Base-by-base conservation (phyloP, 2,329 filamentous ascomycete species). In the Massarina eburnea region DNA sequence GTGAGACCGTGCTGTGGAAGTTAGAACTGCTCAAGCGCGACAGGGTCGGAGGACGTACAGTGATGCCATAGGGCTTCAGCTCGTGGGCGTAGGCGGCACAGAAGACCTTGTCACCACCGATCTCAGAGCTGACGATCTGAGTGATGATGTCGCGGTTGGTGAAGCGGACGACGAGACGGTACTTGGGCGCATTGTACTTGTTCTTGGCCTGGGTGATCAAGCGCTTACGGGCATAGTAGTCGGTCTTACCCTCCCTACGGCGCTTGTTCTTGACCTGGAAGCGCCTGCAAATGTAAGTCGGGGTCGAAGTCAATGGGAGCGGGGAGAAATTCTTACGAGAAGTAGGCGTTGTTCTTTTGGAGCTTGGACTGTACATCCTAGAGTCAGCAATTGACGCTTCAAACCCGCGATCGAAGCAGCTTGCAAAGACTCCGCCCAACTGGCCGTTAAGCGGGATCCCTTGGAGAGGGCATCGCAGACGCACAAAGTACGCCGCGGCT, bases 351-450 rank as follows among this genome's bases (percentile, higher is more conserved):
- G 84, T 87, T 96, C 88, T 97, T 97, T 76, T 94, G 83, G 76
- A 86, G 78, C 85, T 97, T 97, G 83, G 89, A 84, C 91, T 96
- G 73, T 65, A 42, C 39, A 64, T 76, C 76, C 80, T 81, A 85
- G 89, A 96, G 90, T 96, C 91, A 96, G 92, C 92, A 96, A 96
- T 96, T 96, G 85, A 84, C 91, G 91, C 91, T 96, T 96, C 91
- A 96, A 91, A 68, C 74, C 75, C 60, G 58, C 59, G 64, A 77
- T 76, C 91, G 92, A 96, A 96, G 91, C 91, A 95, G 90, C 89
- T 96, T 96, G 92, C 66, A 64, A 56, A 66, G 67, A 71, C 67
- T 66, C 65, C 54, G 62, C 60, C 59, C 60, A 55, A 59, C 59
- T 44, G 29, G 35, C 32, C 38, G 56, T 59, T 59, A 61, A 49